Percentiles rank a stretch among this genome's conserved stretches.
These are phyloP conservation scores for Nothopassalora personata DNA, from an alignment of 2,329 filamentous ascomycete species.

Conservation along the genomic window DNA sequence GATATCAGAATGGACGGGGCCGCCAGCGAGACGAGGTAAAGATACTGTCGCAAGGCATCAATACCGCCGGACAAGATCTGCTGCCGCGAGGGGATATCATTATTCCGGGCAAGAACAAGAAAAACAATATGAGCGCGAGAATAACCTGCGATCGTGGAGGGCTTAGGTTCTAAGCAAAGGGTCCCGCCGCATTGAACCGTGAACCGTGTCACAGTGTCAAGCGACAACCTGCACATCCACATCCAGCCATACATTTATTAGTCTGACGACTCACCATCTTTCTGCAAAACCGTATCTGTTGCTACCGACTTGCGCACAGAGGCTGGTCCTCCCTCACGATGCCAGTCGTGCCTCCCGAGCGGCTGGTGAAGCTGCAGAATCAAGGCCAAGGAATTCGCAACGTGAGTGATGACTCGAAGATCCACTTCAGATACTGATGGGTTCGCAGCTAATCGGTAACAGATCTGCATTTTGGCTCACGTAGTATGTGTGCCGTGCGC, in stretches of 20 bases:
- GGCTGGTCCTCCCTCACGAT: slow-evolving; percentile 46
- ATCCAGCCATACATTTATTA: not conserved
- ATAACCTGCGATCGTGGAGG: not conserved
- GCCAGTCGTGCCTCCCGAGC: slow-evolving; percentile 87
- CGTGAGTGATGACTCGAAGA: slow-evolving; percentile 50
- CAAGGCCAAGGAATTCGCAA: slow-evolving; percentile 88
- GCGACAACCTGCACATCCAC: not conserved
- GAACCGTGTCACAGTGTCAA: no score
- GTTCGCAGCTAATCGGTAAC: slow-evolving; percentile 19
- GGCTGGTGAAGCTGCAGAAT: slow-evolving; percentile 83
- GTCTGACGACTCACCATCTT: not conserved
- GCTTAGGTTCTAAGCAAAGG: no score
- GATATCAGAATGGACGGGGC: not conserved
- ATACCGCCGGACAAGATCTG: not conserved
- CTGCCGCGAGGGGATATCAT: not conserved
- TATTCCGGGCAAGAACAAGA: not conserved
- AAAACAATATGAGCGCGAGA: not conserved
- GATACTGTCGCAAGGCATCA: not conserved
- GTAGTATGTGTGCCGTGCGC: slow-evolving; percentile 54
- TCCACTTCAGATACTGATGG: slow-evolving; percentile 2
- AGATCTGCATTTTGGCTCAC: slow-evolving; percentile 88
- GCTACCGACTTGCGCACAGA: not conserved
- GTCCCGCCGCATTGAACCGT: not conserved
- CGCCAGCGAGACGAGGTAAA: not conserved
- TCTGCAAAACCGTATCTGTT: not conserved